Base-by-base conservation (phyloP, 257 asterid species). In the Pogostemon cablin region DNA sequence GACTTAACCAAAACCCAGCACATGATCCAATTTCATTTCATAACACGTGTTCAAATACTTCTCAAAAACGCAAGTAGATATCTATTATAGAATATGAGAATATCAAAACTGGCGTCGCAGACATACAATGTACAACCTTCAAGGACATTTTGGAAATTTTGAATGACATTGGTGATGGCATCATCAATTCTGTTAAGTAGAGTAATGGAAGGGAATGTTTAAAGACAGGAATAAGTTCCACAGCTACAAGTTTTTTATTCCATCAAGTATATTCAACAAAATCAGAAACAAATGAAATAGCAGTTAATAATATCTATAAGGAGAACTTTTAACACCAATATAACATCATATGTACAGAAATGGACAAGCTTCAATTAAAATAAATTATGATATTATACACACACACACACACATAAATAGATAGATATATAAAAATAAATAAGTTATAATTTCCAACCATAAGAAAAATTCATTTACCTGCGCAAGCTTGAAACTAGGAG, bases 401-500 rank as follows among this genome's bases (percentile, higher is more conserved):
- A 60, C 50, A 50, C 32, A 56, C 7, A 35, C 4, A 50, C 9
- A 46, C 42, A 60, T 44, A 50, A 17, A 56, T 48, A 68, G 57
- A 67, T 35, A 67, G 61, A 70, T n/a, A 9, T 15, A 67, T 11
- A 78, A 53, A 60, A 74, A 9, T 52, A 69, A 46, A 17, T 44
- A 67, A 64, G 42, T 9, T 64, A 25, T 25, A 25, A 25, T 25
- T 25, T 37, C 41, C 64, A 65, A 41, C 61, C 41, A 53, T 37
- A 57, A 49, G 46, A 74, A 34, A 15, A 34, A 15, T 39, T 43
- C 60, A 75, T 56, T 78, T 79, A 95, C 99, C 96, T 95, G 99
- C 7, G 99, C 96, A 74, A 95, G 98, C 90, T 89, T 95, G 75
- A 85, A 95, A 74, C 82, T 81, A 9, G 96, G 88, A 63, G 99